These are phyloP conservation scores for Rubroboletus satanas DNA, from an alignment of 768 basidiomycete genomes.

Conservation along the genomic window DNA sequence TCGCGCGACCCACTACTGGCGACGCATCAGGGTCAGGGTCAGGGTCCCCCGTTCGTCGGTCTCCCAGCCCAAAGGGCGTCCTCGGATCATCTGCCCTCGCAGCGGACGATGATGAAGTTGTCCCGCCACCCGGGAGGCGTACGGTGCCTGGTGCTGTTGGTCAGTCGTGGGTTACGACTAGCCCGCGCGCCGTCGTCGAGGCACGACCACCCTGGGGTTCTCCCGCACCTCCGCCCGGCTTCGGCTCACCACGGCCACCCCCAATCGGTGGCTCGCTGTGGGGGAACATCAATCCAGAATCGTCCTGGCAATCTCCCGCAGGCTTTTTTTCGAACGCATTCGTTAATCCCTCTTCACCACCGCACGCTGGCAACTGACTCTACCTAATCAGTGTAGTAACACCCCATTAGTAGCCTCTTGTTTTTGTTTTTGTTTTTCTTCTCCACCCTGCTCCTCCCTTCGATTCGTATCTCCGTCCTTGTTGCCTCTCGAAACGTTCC, in stretches of 20 bases:
- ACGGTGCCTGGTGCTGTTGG: constrained; percentile 39
- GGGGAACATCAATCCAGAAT: constrained; percentile 36
- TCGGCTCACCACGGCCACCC: constrained; percentile 33
- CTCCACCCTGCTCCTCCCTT: neutral
- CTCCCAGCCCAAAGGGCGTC: constrained; percentile 59
- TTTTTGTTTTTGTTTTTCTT: neutral
- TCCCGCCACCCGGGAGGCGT: constrained; percentile 48
- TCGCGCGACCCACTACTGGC: constrained; percentile 46
- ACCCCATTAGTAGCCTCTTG: constrained; percentile 9
- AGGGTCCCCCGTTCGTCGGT: constrained; percentile 51
- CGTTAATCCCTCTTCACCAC: constrained; percentile 49
- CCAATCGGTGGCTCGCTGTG: constrained; percentile 38
- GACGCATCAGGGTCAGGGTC: constrained; percentile 51
- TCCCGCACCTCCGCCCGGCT: constrained; percentile 34
- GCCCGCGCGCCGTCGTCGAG: constrained; percentile 42
- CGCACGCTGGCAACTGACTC: constrained; percentile 31
- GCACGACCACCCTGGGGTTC: constrained; percentile 46
- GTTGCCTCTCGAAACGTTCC: constrained; percentile 14
- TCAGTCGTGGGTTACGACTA: constrained; percentile 47
- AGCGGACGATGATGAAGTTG: constrained; percentile 78
- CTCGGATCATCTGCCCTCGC: constrained; percentile 76
- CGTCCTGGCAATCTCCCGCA: constrained; percentile 50
- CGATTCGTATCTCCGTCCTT: neutral
- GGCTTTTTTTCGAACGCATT: constrained; percentile 48
- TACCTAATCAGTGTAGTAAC: constrained; percentile 24